phyloP scores from a whole-genome alignment of 1,139 yeast genomes.

The Taphrina populina region DNA sequence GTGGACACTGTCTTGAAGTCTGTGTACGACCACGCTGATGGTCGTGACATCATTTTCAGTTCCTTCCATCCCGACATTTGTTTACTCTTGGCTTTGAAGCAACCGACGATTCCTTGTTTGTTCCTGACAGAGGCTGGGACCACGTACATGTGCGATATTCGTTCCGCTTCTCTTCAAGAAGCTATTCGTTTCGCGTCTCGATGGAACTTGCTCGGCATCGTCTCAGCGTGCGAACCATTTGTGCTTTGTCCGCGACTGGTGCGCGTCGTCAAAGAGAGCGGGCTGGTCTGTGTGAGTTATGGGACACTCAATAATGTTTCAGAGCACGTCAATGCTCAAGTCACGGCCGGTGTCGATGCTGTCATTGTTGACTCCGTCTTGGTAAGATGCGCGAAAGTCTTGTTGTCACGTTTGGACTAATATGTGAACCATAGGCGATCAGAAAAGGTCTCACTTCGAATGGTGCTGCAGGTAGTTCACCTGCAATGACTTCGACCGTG shows the following conservation, averaged over 20 bases:
- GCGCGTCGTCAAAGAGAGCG: conserved; percentile 67
- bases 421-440: neutral
- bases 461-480: too few species aligned
- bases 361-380: conserved; percentile 93
- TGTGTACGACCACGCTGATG: conserved; percentile 74
- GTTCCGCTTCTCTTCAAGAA: conserved; percentile 85
- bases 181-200: conserved; percentile 87
- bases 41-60: conserved; percentile 84
- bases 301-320: conserved; percentile 86
- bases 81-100: conserved; percentile 78
- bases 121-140: conserved; percentile 90
- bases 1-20: conserved; percentile 66
- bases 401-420: neutral
- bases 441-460: conserved; percentile 30
- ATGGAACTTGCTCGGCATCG: conserved; percentile 91
- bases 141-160: conserved; percentile 74
- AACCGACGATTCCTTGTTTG: conserved; percentile 76
- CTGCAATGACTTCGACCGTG: too few species aligned
- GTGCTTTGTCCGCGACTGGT: conserved; percentile 86
- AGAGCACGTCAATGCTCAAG: conserved; percentile 76
- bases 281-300: conserved; percentile 90
- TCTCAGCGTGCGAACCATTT: conserved; percentile 81
- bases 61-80: conserved; percentile 96
- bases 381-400: conserved; percentile 43
- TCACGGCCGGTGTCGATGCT: conserved; percentile 95